A percentile compares a stretch with the other conserved stretches of the same genome.
These are phyloP conservation scores for Colletotrichum falcatum DNA, from an alignment of 2,329 filamentous ascomycete species.

Conservation along the genomic window DNA sequence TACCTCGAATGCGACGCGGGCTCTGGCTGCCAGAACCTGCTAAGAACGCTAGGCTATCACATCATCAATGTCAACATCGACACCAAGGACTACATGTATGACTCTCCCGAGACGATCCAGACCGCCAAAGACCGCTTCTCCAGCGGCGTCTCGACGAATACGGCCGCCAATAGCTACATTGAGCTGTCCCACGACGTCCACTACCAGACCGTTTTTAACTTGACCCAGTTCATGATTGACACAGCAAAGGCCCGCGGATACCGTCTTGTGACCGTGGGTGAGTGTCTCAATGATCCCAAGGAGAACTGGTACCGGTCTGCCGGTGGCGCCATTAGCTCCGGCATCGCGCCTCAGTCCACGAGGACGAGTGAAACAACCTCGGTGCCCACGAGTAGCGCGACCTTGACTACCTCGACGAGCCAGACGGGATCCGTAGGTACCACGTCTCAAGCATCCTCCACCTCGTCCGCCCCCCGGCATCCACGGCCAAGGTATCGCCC, in stretches of 20 bases:
- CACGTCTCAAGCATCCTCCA: slow-evolving; percentile 3
- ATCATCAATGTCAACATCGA: slow-evolving; percentile 69
- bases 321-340: slow-evolving; percentile 37
- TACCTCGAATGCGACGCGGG: slow-evolving; percentile 46
- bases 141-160: slow-evolving; percentile 47
- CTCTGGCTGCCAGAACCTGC: slow-evolving; percentile 38
- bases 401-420: background rate
- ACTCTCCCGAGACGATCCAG: slow-evolving; percentile 58
- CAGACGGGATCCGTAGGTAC: background rate
- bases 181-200: slow-evolving; percentile 59
- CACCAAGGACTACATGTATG: slow-evolving; percentile 71
- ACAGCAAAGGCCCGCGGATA: slow-evolving; percentile 56
- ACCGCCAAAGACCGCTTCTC: slow-evolving; percentile 58
- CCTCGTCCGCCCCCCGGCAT: slow-evolving; percentile 4
- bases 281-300: slow-evolving; percentile 66
- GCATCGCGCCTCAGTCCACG: slow-evolving; percentile 26
- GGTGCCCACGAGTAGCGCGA: background rate
- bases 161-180: slow-evolving; percentile 53
- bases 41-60: slow-evolving; percentile 64
- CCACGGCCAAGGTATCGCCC: slow-evolving; percentile 46
- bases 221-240: slow-evolving; percentile 57
- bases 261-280: slow-evolving; percentile 65
- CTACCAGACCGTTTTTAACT: slow-evolving; percentile 48
- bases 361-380: slow-evolving; percentile 30
- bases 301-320: slow-evolving; percentile 64